phyloP scores from a whole-genome alignment of 768 basidiomycete species.

The Lactifluus volemus region DNA sequence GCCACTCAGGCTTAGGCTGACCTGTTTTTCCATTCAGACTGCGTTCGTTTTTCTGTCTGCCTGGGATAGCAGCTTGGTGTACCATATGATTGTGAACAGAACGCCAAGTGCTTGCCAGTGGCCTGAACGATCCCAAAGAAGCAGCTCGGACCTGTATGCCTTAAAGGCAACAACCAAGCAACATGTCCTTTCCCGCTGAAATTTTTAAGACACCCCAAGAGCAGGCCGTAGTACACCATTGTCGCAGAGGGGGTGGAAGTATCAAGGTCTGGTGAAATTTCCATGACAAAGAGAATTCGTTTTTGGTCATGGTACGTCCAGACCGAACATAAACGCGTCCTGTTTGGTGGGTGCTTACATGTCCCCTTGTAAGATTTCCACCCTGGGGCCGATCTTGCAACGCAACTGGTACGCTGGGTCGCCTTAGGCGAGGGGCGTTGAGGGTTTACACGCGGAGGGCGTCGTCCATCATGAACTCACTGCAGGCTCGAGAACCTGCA shows the following conservation, averaged over 20 bases:
- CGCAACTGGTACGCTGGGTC: constrained; percentile 93
- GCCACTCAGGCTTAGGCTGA: no score
- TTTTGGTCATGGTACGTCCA: constrained; percentile 78
- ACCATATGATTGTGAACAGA: no score
- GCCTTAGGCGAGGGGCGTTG: constrained; percentile 86
- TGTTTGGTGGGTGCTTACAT: neutral
- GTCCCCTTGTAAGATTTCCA: constrained; percentile 68
- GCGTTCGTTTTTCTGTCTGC: no score
- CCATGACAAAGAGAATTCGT: constrained; percentile 95
- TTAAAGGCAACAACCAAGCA: constrained; percentile 98
- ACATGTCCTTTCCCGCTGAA: constrained; percentile 93
- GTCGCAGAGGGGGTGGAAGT: constrained; percentile 83
- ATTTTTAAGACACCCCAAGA: constrained; percentile 95
- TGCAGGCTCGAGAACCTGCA: constrained; percentile 83
- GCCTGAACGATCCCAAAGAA: constrained; percentile 45
- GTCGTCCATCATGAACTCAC: constrained; percentile 91
- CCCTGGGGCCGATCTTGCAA: constrained; percentile 93
- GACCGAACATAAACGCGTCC: neutral
- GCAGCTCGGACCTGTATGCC: constrained; percentile 66
- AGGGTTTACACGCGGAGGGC: constrained; percentile 86
- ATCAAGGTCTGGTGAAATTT: constrained; percentile 94
- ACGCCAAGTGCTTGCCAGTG: no score
- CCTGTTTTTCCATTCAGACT: no score
- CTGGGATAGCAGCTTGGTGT: no score
- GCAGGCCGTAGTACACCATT: constrained; percentile 93